Conservation (phyloP, 257 asterid genomes). For the Echites panduratus region DNA sequence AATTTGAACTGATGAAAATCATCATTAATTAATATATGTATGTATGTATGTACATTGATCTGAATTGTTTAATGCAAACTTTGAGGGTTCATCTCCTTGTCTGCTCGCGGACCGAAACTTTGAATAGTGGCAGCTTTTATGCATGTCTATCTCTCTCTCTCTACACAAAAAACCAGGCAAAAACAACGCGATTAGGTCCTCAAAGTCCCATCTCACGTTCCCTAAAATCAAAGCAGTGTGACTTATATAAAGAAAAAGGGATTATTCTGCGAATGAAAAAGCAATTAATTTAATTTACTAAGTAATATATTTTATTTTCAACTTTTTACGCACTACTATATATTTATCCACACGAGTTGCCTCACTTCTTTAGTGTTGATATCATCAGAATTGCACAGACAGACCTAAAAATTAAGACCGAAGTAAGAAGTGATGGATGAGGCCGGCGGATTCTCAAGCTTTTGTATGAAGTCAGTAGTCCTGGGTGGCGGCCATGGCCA, state of each 20-base stretch:
- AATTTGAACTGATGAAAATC: too few species aligned
- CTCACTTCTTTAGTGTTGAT: constrained; percentile 8
- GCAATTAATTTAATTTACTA: too few species aligned
- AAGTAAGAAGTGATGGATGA: constrained; percentile 49
- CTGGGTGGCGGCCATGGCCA: constrained; percentile 33
- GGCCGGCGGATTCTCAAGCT: constrained; percentile 49
- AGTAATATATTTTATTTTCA: neutral
- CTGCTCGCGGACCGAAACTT: constrained; percentile 61
- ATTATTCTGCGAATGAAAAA: constrained; percentile 6
- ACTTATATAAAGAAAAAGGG: constrained; percentile 18
- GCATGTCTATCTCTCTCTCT: constrained; percentile 32
- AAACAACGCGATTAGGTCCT: constrained; percentile 43
- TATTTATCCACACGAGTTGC: constrained; percentile 20
- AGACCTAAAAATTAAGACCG: neutral
- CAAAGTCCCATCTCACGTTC: constrained; percentile 41
- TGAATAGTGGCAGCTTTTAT: constrained; percentile 70
- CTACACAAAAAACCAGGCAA: constrained; percentile 46
- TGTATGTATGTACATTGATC: too few species aligned
- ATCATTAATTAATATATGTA: too few species aligned
- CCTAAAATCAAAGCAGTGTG: constrained; percentile 53
- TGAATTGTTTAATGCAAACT: constrained; percentile 19
- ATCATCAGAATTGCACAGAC: neutral
- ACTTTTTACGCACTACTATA: neutral
- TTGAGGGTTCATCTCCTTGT: constrained; percentile 36
- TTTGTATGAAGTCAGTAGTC: constrained; percentile 30